Evolutionary conservation across 331 rosid genomes (phyloP), one percentile per base, ranked within the genome.

Genomic region (Arachis monticola): DNA sequence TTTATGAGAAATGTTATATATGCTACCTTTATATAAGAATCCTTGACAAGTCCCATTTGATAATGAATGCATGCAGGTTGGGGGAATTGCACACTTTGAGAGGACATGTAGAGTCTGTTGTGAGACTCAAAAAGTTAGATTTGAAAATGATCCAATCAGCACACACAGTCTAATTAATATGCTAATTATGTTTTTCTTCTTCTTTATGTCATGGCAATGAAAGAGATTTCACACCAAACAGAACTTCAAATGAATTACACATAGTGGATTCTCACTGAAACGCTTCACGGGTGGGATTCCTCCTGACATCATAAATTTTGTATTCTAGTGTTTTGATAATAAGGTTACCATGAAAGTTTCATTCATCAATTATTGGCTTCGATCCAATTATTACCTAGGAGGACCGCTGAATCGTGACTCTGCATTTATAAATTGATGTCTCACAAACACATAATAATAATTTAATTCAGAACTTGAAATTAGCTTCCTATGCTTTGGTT

Each of bases 91-190:
- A 92, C 77, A 86, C 88, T 32, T 81, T 90, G 57, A 90, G 85
- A 80, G 97, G 97, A 66, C 95, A 92, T 73, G 77, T 92, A 72
- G 93, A 92, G 48, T 92, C 97, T 45, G 91, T 90, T 7, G 41
- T 81, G 67, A 88, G 96, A 83, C 93, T 92, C 4, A 88, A 92
- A 64, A 92, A 86, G 3, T 78, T 88, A 72, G 93, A 90, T 82
- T 63, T 66, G 27, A 70, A 11, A 30, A 17, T 60, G 17, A 82
- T 92, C 72, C 82, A 76, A 81, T 63, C 93, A 42, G 88, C 93
- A 47, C 89, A 92, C 68, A 92, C 97, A 50, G 91, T 92, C 67
- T 92, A 72, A 87, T 69, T 35, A 72, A 87, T 69, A 77, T 22
- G 31, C 3, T 63, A 8, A 35, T 63, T 22, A 22, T 22, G 27